Conservation (phyloP, 2,329 filamentous ascomycete genomes). For the Incumbomyces lentus region DNA sequence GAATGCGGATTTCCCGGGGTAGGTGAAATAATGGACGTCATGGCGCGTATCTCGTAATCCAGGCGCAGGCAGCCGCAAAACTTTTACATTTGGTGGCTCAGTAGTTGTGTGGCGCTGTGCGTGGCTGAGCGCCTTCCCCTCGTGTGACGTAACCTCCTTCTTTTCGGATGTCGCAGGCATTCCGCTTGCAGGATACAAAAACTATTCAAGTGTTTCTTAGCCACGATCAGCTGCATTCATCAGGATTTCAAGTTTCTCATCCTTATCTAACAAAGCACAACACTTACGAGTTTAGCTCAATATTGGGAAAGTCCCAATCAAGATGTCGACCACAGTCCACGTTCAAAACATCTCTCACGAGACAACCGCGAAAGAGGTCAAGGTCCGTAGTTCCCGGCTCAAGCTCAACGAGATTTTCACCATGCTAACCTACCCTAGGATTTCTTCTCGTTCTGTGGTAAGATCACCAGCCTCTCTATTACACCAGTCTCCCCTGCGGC, state of each 20-base stretch:
- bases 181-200: no score
- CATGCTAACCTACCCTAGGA: conserved; percentile 30
- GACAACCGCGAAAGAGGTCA: conserved; percentile 79
- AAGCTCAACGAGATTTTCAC: conserved; percentile 23
- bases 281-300: no score
- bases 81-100: no score
- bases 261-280: background rate
- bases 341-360: conserved; percentile 77
- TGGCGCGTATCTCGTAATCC: no score
- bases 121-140: background rate
- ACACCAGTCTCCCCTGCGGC: conserved; percentile 45
- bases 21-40: no score
- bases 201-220: no score
- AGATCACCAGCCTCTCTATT: conserved; percentile 75
- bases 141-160: background rate
- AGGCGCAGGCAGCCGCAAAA: no score
- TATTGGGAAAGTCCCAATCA: no score
- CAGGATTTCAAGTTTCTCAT: background rate
- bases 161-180: no score
- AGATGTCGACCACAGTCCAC: conserved; percentile 57
- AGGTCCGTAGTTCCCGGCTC: conserved; percentile 3
- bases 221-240: background rate
- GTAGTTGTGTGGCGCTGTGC: background rate
- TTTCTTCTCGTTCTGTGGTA: conserved; percentile 52
- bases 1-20: no score